These are phyloP conservation scores for Chenopodium quinoa DNA, from an alignment of 148 eudicot species.

Conservation along the genomic window DNA sequence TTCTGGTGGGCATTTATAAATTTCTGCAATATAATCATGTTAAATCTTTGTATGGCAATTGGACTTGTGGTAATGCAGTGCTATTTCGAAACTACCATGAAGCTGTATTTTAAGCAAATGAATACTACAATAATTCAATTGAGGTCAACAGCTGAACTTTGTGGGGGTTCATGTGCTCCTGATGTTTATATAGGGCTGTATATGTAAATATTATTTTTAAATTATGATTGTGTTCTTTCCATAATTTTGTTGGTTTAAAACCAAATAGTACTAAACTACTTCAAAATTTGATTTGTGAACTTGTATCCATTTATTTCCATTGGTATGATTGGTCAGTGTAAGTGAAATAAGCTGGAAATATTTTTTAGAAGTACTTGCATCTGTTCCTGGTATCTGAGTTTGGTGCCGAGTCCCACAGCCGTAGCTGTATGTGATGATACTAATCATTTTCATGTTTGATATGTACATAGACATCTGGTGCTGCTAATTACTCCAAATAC, in stretches of 20 bases:
- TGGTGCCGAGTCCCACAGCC: background rate
- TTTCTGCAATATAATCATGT: background rate
- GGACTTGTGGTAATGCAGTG: background rate
- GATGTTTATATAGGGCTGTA: background rate
- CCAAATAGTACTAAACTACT: background rate
- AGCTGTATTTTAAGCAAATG: background rate
- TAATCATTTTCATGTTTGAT: constrained; percentile 9
- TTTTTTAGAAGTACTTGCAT: background rate
- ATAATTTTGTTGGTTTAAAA: background rate
- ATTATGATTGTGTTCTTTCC: background rate
- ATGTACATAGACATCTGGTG: constrained; percentile 61
- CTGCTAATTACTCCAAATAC: constrained; percentile 84
- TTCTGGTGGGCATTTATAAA: background rate
- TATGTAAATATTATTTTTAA: background rate
- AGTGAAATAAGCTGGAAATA: background rate
- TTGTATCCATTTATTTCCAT: background rate
- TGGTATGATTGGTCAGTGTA: background rate
- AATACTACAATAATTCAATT: background rate
- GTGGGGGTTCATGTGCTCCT: background rate
- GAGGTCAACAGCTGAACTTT: background rate
- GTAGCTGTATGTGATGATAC: background rate
- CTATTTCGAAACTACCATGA: background rate
- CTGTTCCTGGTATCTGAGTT: background rate
- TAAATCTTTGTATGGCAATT: background rate
- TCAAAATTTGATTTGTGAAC: background rate